Conservation (phyloP, 495 filamentous ascomycete species). For the Penicillium lagena region DNA sequence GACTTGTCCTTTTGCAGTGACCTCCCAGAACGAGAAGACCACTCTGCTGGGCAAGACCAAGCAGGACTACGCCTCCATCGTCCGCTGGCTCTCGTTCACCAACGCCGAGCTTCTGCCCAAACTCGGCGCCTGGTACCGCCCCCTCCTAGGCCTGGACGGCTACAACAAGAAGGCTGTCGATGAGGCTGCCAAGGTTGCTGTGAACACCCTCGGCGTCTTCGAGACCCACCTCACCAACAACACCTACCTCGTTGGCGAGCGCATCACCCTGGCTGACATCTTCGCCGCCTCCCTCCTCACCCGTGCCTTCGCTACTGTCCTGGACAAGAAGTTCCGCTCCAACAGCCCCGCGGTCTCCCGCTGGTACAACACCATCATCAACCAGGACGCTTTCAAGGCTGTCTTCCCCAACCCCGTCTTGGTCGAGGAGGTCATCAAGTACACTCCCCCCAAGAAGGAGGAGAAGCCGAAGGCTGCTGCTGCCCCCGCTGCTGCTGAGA, state of each 20-base stretch:
- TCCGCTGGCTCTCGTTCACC: constrained; percentile 92
- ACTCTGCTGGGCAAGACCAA: constrained; percentile 98
- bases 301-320: constrained; percentile 22
- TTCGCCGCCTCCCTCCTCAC: constrained; percentile 67
- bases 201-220: constrained; percentile 61
- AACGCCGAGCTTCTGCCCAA: constrained; percentile 74
- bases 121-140: constrained; percentile 81
- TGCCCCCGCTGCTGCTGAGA: constrained; percentile 53
- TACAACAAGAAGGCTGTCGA: constrained; percentile 99
- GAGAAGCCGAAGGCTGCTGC: constrained; percentile 59
- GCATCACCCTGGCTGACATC: constrained; percentile 91
- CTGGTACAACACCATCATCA: constrained; percentile 91
- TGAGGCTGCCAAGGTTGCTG: constrained; percentile 58
- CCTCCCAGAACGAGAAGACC: constrained; percentile 99
- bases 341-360: constrained; percentile 78
- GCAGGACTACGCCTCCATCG: constrained; percentile 97
- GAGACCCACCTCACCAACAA: constrained; percentile 85
- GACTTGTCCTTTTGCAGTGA: constrained; percentile 55
- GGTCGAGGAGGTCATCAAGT: constrained; percentile 80
- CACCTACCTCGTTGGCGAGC: constrained; percentile 97
- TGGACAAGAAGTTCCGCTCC: constrained; percentile 40
- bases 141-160: constrained; percentile 69
- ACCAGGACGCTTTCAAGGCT: constrained; percentile 81
- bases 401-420: constrained; percentile 67
- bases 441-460: constrained; percentile 87